phyloP scores from a whole-genome alignment of 2,329 filamentous ascomycete species.

The Proliferodiscus dingleyae region DNA sequence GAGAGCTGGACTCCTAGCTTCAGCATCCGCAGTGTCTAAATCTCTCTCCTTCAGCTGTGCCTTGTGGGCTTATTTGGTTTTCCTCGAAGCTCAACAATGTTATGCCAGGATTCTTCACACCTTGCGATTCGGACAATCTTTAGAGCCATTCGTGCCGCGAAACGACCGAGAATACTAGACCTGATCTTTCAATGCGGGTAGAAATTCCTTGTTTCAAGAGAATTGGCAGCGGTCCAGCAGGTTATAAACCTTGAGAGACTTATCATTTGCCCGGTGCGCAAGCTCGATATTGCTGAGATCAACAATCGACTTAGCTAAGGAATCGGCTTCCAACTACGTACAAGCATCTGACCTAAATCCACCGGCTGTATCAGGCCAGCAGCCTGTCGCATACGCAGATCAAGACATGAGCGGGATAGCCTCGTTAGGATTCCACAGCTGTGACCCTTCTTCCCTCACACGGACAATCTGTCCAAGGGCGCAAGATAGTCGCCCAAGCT shows the following conservation, averaged over 20 bases:
- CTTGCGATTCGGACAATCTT: slow-evolving; percentile 38
- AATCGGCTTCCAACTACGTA: slow-evolving; percentile 43
- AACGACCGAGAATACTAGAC: slow-evolving; percentile 41
- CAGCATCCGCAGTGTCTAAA: too few relatives aligned
- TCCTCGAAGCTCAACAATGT: slow-evolving; percentile 47
- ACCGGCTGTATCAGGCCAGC: slow-evolving; percentile 33
- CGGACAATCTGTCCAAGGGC: slow-evolving; percentile 46
- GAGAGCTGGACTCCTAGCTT: too few relatives aligned
- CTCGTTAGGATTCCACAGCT: slow-evolving; percentile 47
- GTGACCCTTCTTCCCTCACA: slow-evolving; percentile 37
- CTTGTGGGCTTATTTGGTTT: too few relatives aligned
- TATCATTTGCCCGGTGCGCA: slow-evolving; percentile 8
- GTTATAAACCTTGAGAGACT: slow-evolving; percentile 40
- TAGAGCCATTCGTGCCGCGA: slow-evolving; percentile 40
- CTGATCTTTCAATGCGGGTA: slow-evolving; percentile 43
- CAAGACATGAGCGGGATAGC: slow-evolving; percentile 48
- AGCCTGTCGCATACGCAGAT: slow-evolving; percentile 38
- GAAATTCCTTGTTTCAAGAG: slow-evolving; percentile 45
- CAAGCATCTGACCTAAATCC: slow-evolving; percentile 11
- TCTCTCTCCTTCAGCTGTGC: too few relatives aligned
- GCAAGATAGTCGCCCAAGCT: slow-evolving; percentile 34
- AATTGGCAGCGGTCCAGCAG: slow-evolving; percentile 44
- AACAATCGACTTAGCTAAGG: slow-evolving; percentile 36
- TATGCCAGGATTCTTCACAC: slow-evolving; percentile 46
- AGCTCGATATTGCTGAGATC: slow-evolving; percentile 32